phyloP scores from a whole-genome alignment of 768 basidiomycete species.

The Leccinum imitatum region DNA sequence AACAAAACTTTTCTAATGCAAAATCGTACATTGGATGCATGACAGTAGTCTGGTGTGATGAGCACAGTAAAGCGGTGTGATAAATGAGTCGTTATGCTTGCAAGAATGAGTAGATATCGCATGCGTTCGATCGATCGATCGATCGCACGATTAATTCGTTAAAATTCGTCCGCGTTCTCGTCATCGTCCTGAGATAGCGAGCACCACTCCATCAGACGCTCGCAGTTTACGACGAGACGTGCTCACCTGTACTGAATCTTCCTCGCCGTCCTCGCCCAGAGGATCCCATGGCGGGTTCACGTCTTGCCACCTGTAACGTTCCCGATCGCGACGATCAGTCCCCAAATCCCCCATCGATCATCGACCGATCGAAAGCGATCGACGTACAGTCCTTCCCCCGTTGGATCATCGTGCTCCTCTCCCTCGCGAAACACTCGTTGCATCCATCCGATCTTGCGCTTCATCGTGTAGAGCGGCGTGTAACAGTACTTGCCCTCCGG shows the following conservation, averaged over 20 bases:
- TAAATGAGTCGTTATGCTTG: not conserved
- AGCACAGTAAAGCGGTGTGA: not conserved
- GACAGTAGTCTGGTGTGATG: not conserved
- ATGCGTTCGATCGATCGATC: not conserved
- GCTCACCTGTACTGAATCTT: constrained; percentile 20
- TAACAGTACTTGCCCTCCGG: constrained; percentile 20
- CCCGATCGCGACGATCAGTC: not conserved
- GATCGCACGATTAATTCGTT: not conserved
- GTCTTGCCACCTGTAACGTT: constrained; percentile 23
- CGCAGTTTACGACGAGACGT: too few relatives aligned
- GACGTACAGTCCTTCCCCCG: constrained; percentile 22
- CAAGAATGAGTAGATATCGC: not conserved
- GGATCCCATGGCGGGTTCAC: constrained; percentile 22
- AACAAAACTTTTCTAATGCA: not conserved
- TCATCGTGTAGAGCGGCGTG: constrained; percentile 31
- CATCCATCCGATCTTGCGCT: not conserved
- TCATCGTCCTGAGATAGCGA: not conserved
- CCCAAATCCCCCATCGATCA: not conserved
- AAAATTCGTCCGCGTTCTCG: not conserved
- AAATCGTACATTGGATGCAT: not conserved
- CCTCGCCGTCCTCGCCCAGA: constrained; percentile 26
- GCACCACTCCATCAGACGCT: not conserved
- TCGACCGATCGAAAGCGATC: not conserved
- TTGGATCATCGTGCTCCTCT: not conserved
- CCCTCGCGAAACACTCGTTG: constrained; percentile 15